A percentile compares a stretch with the other conserved stretches of the same genome.
Evolutionary conservation across 78 protist genomes (phyloP).

Genomic region (Dictyostelium intermedium): DNA sequence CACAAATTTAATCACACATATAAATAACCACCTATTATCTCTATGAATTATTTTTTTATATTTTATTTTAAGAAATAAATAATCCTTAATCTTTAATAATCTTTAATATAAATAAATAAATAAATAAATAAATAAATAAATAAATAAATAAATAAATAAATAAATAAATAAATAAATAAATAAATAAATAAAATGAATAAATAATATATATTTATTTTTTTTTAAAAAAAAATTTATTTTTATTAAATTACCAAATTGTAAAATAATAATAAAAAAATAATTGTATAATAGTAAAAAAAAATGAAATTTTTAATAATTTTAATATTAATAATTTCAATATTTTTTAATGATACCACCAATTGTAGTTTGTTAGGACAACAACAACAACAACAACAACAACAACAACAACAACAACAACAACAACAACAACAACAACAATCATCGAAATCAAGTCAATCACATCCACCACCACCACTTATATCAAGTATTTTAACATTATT

Average conservation of each 20-base stretch:
- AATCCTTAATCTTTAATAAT: neutral
- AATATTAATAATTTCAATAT: neutral
- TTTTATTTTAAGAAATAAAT: neutral
- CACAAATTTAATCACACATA: neutral
- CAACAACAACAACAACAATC: too few relatives aligned
- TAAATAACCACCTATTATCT: neutral
- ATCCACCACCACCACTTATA: neutral
- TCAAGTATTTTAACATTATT: neutral
- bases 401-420: too few relatives aligned
- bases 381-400: too few relatives aligned
- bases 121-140: too few relatives aligned
- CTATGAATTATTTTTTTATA: neutral
- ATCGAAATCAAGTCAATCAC: neutral
- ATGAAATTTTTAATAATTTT: neutral
- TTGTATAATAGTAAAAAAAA: neutral
- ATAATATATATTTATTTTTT: neutral
- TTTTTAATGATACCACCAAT: neutral
- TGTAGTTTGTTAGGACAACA: neutral
- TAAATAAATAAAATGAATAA: too few relatives aligned
- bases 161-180: too few relatives aligned
- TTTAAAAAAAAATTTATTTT: neutral
- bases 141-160: too few relatives aligned
- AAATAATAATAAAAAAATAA: neutral
- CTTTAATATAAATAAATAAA: too few relatives aligned
- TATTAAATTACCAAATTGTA: neutral